Base-by-base conservation (phyloP, 2,329 filamentous ascomycete species). In the Pezicula carpinea region DNA sequence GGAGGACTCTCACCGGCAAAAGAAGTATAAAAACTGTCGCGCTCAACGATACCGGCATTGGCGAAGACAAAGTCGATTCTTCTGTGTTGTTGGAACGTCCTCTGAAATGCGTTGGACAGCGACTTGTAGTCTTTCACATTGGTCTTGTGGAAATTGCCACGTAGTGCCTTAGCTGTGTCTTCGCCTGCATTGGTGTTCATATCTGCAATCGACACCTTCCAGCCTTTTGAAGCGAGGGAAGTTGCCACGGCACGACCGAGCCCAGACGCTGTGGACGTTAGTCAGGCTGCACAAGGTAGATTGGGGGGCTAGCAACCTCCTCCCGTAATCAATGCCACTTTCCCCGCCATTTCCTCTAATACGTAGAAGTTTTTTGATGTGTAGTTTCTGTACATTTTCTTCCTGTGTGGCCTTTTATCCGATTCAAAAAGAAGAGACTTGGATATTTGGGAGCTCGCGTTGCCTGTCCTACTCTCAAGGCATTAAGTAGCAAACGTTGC, bases 301-400 rank as follows among this genome's bases (percentile, higher is more conserved):
- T 23, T 34, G 14, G 17, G 29, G 33, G n/a, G n/a, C 15, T 19
- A 38, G 35, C 22, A 23, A 49, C 43, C 47, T 46, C 47, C 47
- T 7, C 47, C 47, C 7, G 47, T 49, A 18, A 49, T 46, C 11
- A 49, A 33, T 29, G 47, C 47, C 17, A 49, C 47, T 18, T 43
- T 43, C 13, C 26, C 26, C 26, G 26, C 13, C 26, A 29, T 29
- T 11, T 29, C 26, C 2, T 10, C 26, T 3, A 8, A 29, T 11
- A 29, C 26, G 8, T 8, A 11, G 10, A 8, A 11, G 26, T 10
- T 10, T 11, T 11, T 29, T 29, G 26, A 29, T 29, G 13, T 29
- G 13, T 29, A 29, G n/a, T n/a, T n/a, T n/a, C n/a, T n/a, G n/a
- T n/a, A n/a, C n/a, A n/a, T n/a, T n/a, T n/a, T n/a, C n/a, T n/a